These are phyloP conservation scores for Clohesyomyces aquaticus DNA, from an alignment of 495 filamentous ascomycete species.

Conservation along the genomic window DNA sequence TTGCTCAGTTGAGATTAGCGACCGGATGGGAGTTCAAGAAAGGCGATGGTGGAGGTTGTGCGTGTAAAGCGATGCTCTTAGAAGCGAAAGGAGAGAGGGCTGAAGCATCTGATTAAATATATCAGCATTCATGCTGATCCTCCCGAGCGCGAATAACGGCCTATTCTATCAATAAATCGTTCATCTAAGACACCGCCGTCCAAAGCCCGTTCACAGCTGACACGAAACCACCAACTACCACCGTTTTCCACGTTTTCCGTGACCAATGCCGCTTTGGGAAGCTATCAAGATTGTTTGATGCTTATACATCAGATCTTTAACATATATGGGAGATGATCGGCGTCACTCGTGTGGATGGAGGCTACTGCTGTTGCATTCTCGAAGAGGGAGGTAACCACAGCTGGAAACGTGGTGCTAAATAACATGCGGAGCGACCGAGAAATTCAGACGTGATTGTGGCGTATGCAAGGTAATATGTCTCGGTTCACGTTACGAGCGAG, in stretches of 20 bases:
- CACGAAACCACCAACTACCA: constrained; percentile 5
- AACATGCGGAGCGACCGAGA: background rate
- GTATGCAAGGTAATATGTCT: constrained; percentile 27
- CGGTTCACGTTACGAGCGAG: background rate
- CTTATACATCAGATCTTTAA: too few species aligned
- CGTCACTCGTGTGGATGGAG: too few species aligned
- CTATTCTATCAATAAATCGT: background rate
- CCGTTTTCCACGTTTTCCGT: background rate
- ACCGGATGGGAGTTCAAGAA: background rate
- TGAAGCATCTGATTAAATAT: background rate
- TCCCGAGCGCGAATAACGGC: background rate
- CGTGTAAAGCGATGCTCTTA: too few species aligned
- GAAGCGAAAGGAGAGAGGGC: too few species aligned
- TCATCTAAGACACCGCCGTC: background rate
- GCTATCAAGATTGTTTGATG: background rate
- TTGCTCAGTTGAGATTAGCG: background rate
- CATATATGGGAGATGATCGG: too few species aligned
- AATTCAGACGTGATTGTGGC: constrained; percentile 20
- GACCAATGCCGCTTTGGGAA: background rate
- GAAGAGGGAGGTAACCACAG: too few species aligned
- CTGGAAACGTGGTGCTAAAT: too few species aligned
- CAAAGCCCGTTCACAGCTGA: background rate
- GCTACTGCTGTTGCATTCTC: too few species aligned
- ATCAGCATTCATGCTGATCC: background rate
- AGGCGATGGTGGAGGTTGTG: background rate